Evolutionary conservation across 2,329 filamentous ascomycete genomes (phyloP).

Genomic region (Orbilia blumenaviensis): DNA sequence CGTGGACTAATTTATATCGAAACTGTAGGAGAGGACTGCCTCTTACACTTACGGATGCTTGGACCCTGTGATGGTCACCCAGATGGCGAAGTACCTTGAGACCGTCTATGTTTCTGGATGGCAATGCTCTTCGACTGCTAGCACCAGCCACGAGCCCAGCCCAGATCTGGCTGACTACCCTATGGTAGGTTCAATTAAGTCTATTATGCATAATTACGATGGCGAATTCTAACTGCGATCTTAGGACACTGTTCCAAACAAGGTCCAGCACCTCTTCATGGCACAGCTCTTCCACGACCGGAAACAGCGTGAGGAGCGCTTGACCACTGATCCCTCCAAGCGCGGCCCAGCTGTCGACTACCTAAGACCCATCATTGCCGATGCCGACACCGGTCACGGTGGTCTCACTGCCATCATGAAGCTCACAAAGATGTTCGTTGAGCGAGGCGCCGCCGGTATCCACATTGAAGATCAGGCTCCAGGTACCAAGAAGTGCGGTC

Average conservation of each 20-base stretch:
- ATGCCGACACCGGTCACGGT: slow-evolving; percentile 96
- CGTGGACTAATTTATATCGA: neutral
- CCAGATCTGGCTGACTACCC: slow-evolving; percentile 98
- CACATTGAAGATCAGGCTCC: slow-evolving; percentile 99
- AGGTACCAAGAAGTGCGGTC: slow-evolving; percentile 98
- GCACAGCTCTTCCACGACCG: slow-evolving; percentile 99
- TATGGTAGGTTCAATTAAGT: slow-evolving; percentile 69
- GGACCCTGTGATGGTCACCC: slow-evolving; percentile 97
- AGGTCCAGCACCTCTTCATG: slow-evolving; percentile 96
- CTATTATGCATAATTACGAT: slow-evolving; percentile 45
- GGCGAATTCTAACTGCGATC: neutral
- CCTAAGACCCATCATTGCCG: slow-evolving; percentile 92
- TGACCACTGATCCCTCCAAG: slow-evolving; percentile 76
- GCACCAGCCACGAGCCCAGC: slow-evolving; percentile 91
- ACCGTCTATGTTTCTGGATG: slow-evolving; percentile 99
- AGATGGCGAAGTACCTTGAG: slow-evolving; percentile 99
- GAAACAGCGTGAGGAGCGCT: slow-evolving; percentile 94
- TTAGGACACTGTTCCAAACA: slow-evolving; percentile 96
- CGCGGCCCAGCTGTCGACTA: slow-evolving; percentile 85
- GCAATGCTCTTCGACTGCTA: slow-evolving; percentile 97
- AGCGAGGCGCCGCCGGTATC: slow-evolving; percentile 95
- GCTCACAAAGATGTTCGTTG: slow-evolving; percentile 95
- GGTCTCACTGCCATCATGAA: slow-evolving; percentile 99
- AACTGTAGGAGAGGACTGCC: slow-evolving; percentile 67
- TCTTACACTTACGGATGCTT: slow-evolving; percentile 92